A percentile compares a stretch with the other conserved stretches of the same genome.
phyloP scores from a whole-genome alignment of 495 filamentous ascomycete species.

The Xylaria curta region DNA sequence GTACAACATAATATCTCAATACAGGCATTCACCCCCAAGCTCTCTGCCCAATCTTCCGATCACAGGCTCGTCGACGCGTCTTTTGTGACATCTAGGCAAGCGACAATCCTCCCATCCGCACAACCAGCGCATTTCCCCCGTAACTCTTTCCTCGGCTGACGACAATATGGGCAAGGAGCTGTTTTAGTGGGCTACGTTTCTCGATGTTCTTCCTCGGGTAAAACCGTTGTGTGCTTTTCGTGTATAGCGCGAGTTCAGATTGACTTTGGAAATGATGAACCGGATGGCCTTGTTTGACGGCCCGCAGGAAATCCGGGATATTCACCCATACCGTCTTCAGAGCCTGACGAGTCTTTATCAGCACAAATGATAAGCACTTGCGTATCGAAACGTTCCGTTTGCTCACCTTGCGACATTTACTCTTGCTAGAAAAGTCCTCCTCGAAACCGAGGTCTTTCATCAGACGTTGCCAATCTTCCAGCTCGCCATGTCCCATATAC shows the following conservation, averaged over 20 bases:
- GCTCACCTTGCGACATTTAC: conserved; percentile 45
- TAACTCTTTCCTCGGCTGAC: neutral
- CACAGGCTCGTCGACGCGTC: neutral
- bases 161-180: conserved; percentile 18
- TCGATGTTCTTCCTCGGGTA: conserved; percentile 33
- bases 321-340: conserved; percentile 42
- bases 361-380: neutral
- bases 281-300: conserved; percentile 21
- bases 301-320: conserved; percentile 47
- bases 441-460: conserved; percentile 44
- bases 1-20: conserved; percentile 18
- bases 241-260: conserved; percentile 35
- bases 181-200: conserved; percentile 41
- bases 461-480: conserved; percentile 46
- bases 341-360: neutral
- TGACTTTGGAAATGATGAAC: conserved; percentile 35
- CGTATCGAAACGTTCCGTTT: neutral
- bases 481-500: conserved; percentile 42
- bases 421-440: conserved; percentile 39
- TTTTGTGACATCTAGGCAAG: neutral
- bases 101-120: conserved; percentile 7
- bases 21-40: conserved; percentile 15
- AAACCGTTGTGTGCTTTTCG: conserved; percentile 22
- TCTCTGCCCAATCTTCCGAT: neutral
- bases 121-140: neutral